Percentiles rank a stretch among this genome's conserved stretches.
phyloP scores from a whole-genome alignment of 2,329 filamentous ascomycete species.

The Hymenoscyphus occultus region DNA sequence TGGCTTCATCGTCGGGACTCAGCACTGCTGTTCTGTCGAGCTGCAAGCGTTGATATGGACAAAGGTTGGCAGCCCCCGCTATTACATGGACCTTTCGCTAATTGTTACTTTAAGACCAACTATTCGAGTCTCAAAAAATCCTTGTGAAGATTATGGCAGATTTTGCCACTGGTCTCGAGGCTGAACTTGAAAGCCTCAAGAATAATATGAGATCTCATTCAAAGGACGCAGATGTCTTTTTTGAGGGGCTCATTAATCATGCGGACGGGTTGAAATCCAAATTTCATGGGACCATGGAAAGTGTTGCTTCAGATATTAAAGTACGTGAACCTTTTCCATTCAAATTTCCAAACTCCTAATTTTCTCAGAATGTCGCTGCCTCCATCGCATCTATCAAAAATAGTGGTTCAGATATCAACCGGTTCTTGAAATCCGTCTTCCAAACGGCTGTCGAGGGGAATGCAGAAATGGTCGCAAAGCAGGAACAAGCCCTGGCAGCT shows the following conservation, averaged over 20 bases:
- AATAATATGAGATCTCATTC: constrained; percentile 24
- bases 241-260: constrained; percentile 25
- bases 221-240: constrained; percentile 25
- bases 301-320: constrained; percentile 25
- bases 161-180: constrained; percentile 27
- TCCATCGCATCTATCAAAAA: constrained; percentile 19
- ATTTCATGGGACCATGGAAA: constrained; percentile 27
- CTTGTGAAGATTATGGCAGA: constrained; percentile 31
- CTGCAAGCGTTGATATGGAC: constrained; percentile 55
- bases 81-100: constrained; percentile 13
- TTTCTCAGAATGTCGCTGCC: constrained; percentile 20
- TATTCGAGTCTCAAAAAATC: constrained; percentile 32
- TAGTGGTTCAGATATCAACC: constrained; percentile 21
- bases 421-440: constrained; percentile 20
- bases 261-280: constrained; percentile 26
- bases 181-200: constrained; percentile 27
- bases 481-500: constrained; percentile 29
- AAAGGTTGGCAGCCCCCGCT: constrained; percentile 40
- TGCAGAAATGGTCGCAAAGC: constrained; percentile 32
- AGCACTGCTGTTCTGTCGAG: constrained; percentile 60
- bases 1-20: constrained; percentile 62
- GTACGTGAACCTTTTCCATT: constrained; percentile 12
- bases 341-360: constrained; percentile 5
- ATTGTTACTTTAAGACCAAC: constrained; percentile 29
- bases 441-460: constrained; percentile 25